phyloP scores from a whole-genome alignment of 169 alveolate species.

The Theileria luwenshuni region DNA sequence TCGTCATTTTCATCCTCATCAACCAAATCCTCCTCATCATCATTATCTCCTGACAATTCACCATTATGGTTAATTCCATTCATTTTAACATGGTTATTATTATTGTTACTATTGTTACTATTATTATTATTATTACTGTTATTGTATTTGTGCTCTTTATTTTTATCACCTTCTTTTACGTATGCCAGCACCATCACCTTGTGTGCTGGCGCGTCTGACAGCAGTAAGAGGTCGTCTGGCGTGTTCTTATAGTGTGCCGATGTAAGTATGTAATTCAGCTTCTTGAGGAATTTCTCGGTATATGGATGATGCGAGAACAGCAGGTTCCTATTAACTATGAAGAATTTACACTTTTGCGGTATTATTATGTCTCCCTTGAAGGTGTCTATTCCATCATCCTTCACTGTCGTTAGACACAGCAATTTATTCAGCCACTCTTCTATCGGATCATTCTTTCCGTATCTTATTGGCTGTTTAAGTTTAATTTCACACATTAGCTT shows the following conservation, averaged over 20 bases:
- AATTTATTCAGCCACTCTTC: conserved; percentile 97
- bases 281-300: conserved; percentile 93
- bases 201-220: conserved; percentile 99
- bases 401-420: conserved; percentile 86
- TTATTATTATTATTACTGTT: too few relatives aligned
- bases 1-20: conserved; percentile 37
- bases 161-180: neutral
- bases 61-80: conserved; percentile 70
- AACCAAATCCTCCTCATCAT: neutral
- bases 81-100: conserved; percentile 7
- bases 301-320: conserved; percentile 95
- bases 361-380: conserved; percentile 87
- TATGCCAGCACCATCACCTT: conserved; percentile 89
- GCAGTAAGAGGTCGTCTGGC: conserved; percentile 97
- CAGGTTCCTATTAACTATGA: conserved; percentile 96
- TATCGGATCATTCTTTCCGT: conserved; percentile 94
- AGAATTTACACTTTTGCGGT: conserved; percentile 92
- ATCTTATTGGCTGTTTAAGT: conserved; percentile 95
- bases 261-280: conserved; percentile 93
- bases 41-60: conserved; percentile 2
- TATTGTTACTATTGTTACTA: neutral
- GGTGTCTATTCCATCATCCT: conserved; percentile 87
- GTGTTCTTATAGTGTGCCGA: conserved; percentile 98
- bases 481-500: conserved; percentile 81
- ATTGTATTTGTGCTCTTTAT: neutral